Percentiles rank a stretch among this genome's conserved stretches.
These are phyloP conservation scores for Xerocomellus amylosporus DNA, from an alignment of 768 basidiomycete species.

Conservation along the genomic window DNA sequence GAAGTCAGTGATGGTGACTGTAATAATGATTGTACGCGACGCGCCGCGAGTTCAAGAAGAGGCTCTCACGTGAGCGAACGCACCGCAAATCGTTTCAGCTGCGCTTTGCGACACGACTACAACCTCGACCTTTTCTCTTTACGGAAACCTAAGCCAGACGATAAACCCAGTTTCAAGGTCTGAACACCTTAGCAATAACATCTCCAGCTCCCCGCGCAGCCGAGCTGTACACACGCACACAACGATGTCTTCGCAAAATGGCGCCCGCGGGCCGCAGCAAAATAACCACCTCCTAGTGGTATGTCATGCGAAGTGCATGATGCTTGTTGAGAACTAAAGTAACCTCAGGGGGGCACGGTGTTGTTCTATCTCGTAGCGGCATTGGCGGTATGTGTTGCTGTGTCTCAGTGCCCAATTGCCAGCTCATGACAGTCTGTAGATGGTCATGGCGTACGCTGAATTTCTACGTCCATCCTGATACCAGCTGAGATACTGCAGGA, in stretches of 20 bases:
- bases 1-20: background rate
- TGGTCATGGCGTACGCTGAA: constrained; percentile 79
- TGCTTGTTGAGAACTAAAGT: constrained; percentile 4
- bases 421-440: constrained; percentile 41
- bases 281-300: constrained; percentile 32
- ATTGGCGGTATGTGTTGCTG: constrained; percentile 59
- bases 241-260: constrained; percentile 28
- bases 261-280: constrained; percentile 31
- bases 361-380: constrained; percentile 89
- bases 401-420: background rate
- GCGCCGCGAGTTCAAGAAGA: background rate
- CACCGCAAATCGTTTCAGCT: too few relatives aligned
- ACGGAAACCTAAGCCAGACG: background rate
- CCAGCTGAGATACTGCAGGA: constrained; percentile 42
- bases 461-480: constrained; percentile 20
- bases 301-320: constrained; percentile 12
- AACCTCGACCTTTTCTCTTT: too few relatives aligned
- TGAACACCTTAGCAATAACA: background rate
- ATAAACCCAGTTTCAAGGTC: background rate
- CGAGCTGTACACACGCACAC: background rate
- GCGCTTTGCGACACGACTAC: constrained; percentile 9
- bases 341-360: constrained; percentile 64
- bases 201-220: background rate
- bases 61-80: constrained; percentile 20
- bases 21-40: constrained; percentile 10